Evolutionary conservation across 208 protist genomes (phyloP).

Genomic region (Phytomonas sp.): DNA sequence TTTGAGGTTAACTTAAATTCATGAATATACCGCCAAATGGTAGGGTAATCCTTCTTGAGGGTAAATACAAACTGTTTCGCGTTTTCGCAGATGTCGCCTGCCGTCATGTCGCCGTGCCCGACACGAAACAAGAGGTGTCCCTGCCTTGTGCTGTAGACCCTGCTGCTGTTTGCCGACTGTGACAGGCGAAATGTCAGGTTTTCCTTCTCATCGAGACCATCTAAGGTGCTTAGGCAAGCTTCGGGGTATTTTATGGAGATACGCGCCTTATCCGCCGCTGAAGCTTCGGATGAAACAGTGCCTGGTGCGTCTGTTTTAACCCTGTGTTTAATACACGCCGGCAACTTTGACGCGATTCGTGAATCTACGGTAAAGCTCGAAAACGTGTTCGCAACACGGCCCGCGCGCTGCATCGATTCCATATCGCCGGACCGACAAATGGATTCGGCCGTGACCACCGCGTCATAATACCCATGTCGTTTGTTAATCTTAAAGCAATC

Average conservation of each 20-base stretch:
- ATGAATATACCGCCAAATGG: conserved; percentile 68
- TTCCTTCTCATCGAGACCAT: conserved; percentile 43
- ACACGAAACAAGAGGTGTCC: conserved; percentile 69
- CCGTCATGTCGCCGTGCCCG: conserved; percentile 76
- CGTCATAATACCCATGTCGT: conserved; percentile 77
- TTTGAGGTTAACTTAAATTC: conserved; percentile 69
- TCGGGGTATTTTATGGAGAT: conserved; percentile 7
- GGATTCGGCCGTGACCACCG: conserved; percentile 76
- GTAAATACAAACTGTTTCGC: conserved; percentile 67
- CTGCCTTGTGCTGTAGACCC: conserved; percentile 21
- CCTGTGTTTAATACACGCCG: conserved; percentile 22
- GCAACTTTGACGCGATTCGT: conserved; percentile 60
- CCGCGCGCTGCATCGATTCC: conserved; percentile 45
- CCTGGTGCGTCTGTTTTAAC: neutral
- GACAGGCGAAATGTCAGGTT: conserved; percentile 60
- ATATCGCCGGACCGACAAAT: conserved; percentile 65
- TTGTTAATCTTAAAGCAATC: conserved; percentile 83
- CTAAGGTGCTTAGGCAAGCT: conserved; percentile 46
- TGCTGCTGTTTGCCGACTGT: conserved; percentile 35
- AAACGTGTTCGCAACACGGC: conserved; percentile 68
- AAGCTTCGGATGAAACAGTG: neutral
- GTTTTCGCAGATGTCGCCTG: conserved; percentile 80
- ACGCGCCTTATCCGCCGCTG: neutral
- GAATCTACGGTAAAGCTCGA: conserved; percentile 71
- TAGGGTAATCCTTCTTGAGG: conserved; percentile 72